phyloP scores from a whole-genome alignment of 2,329 filamentous ascomycete genomes.

The Monosporascus sp. region DNA sequence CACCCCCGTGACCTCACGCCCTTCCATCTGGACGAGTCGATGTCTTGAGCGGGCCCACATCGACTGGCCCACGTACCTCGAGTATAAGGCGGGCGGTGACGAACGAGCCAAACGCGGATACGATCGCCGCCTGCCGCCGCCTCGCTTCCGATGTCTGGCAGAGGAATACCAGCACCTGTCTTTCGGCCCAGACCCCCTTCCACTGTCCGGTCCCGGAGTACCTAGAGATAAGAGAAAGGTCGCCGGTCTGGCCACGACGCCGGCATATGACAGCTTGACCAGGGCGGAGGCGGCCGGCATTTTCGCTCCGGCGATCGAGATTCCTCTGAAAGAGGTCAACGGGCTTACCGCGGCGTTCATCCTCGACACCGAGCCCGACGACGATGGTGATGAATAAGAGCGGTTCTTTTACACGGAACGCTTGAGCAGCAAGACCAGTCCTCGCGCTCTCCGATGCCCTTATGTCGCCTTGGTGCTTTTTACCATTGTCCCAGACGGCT shows the following conservation, averaged over 20 bases:
- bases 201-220: conserved; percentile 1
- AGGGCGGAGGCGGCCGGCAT: not conserved
- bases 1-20: conserved; percentile 1
- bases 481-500: too few species aligned
- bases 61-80: conserved; percentile 10
- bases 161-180: not conserved
- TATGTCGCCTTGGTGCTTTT: too few species aligned
- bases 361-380: not conserved
- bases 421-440: too few species aligned
- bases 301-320: not conserved
- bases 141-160: conserved; percentile 3
- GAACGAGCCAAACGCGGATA: not conserved
- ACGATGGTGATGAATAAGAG: not conserved
- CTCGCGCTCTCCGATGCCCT: too few species aligned
- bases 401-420: too few species aligned
- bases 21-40: conserved; percentile 7
- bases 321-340: conserved; percentile 2
- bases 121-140: conserved; percentile 4
- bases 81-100: conserved; percentile 4
- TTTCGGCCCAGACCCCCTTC: not conserved
- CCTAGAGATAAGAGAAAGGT: conserved; percentile 5
- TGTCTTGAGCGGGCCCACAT: not conserved
- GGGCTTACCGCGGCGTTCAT: not conserved
- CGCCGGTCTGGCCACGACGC: not conserved
- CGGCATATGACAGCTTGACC: conserved; percentile 3